These are phyloP conservation scores for Sanguinoderma infundibulare DNA, from an alignment of 1,284 basidiomycete genomes.

Conservation along the genomic window DNA sequence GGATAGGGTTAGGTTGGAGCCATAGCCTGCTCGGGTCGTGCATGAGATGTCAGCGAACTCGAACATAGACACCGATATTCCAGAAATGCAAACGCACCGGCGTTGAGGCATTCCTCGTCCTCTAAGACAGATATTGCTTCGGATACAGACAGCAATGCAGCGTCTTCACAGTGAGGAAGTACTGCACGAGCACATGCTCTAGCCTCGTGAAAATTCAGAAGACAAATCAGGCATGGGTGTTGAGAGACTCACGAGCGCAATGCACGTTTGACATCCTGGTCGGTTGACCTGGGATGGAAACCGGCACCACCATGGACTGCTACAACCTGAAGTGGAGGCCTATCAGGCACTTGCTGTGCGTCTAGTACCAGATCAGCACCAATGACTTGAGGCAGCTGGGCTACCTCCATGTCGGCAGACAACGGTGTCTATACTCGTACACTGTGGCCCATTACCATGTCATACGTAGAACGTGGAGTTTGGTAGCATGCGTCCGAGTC, in stretches of 20 bases:
- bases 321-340: conserved; percentile 32
- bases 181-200: conserved; percentile 52
- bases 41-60: not conserved
- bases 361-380: too few relatives aligned
- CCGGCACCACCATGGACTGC: conserved; percentile 77
- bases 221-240: not conserved
- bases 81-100: conserved; percentile 47
- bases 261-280: conserved; percentile 53
- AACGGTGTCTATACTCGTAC: too few relatives aligned
- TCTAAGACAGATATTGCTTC: conserved; percentile 60
- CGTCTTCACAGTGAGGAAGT: conserved; percentile 21
- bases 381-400: not conserved
- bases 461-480: too few relatives aligned
- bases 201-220: not conserved
- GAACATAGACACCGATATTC: not conserved
- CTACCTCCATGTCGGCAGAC: too few relatives aligned
- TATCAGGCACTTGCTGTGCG: not conserved
- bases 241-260: conserved; percentile 51
- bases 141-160: conserved; percentile 50
- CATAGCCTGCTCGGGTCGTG: conserved; percentile 52
- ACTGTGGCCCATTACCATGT: too few relatives aligned
- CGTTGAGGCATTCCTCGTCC: conserved; percentile 65
- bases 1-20: conserved; percentile 72
- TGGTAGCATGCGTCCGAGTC: too few relatives aligned
- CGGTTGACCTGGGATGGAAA: conserved; percentile 46